Base-by-base conservation (phyloP, 768 basidiomycete species). In the Auricularia sp. region DNA sequence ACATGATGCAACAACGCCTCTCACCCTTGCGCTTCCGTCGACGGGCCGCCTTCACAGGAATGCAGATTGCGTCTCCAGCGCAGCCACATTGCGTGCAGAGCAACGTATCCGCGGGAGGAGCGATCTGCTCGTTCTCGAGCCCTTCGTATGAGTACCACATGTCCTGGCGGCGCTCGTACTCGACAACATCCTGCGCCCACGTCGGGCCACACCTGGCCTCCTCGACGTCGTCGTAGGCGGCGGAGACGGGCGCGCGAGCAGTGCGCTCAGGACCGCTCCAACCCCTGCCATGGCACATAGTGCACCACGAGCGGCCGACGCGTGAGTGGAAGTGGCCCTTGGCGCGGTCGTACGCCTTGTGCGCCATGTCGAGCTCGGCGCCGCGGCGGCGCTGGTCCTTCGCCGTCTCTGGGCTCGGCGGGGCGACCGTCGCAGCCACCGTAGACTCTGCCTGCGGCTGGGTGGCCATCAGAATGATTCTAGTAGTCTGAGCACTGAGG, bases 341-440 rank as follows among this genome's bases (percentile, higher is more conserved):
- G 23, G 56, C 56, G 56, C 56, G 56, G 56, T 59, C 56, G 56
- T 59, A 35, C 29, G 56, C 6, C 34, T 59, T 59, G 56, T 59
- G 56, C 16, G 56, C 56, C 56, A 59, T 59, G 56, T 59, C 56
- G 56, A 59, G 56, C 56, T 59, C 56, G 12, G 34, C 56, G 34
- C 56, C 56, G 56, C 56, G 56, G 14, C 56, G 23, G 29, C 56
- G 56, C 16, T n/a, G 56, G 56, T 59, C 56, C 56, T 59, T 59
- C 47, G 29, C 29, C 29, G 53, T 54, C 53, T 54, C n/a, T 18
- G 53, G 53, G 39, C 39, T 42, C 39, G 39, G 39, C 12, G 12
- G 8, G 39, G 12, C 8, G 8, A 42, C 39, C 8, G 39, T 7
- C 39, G 39, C 8, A 1, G 39, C 39, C 8, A 14, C 12, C 39